A percentile compares a stretch with the other conserved stretches of the same genome.
phyloP scores from a whole-genome alignment of 768 basidiomycete genomes.

The Phlebiopsis gigantea region DNA sequence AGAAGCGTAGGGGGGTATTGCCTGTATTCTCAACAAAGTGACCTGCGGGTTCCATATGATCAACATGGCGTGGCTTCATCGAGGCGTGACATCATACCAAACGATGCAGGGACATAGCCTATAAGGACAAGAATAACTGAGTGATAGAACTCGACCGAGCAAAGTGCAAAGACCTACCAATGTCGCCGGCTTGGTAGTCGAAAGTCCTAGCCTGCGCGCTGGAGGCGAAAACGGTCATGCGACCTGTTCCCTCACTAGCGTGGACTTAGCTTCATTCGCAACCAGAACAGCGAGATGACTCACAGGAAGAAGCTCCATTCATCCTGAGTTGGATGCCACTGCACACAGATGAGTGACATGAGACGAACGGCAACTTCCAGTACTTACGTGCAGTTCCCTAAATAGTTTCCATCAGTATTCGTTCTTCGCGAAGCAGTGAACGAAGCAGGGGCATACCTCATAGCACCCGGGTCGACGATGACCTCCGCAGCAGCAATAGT shows the following conservation, averaged over 20 bases:
- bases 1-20: slow-evolving; percentile 45
- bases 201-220: slow-evolving; percentile 32
- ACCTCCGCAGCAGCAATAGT: slow-evolving; percentile 54
- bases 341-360: not conserved
- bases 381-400: slow-evolving; percentile 31
- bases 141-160: not conserved
- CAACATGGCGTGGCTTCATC: not conserved
- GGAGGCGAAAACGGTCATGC: slow-evolving; percentile 36
- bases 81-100: slow-evolving; percentile 32
- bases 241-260: slow-evolving; percentile 33
- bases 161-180: slow-evolving; percentile 31
- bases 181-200: slow-evolving; percentile 34
- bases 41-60: slow-evolving; percentile 23
- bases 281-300: not conserved
- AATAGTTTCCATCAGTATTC: slow-evolving; percentile 23
- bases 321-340: slow-evolving; percentile 44
- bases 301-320: slow-evolving; percentile 32
- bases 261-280: not conserved
- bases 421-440: not conserved
- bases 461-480: slow-evolving; percentile 47
- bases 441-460: slow-evolving; percentile 35
- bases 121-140: not conserved
- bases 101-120: slow-evolving; percentile 48
- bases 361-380: not conserved
- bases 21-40: slow-evolving; percentile 66